A percentile compares a stretch with the other conserved stretches of the same genome.
These are phyloP conservation scores for Vitis labrusca DNA, from an alignment of 164 flowering plant genomes.

Conservation along the genomic window DNA sequence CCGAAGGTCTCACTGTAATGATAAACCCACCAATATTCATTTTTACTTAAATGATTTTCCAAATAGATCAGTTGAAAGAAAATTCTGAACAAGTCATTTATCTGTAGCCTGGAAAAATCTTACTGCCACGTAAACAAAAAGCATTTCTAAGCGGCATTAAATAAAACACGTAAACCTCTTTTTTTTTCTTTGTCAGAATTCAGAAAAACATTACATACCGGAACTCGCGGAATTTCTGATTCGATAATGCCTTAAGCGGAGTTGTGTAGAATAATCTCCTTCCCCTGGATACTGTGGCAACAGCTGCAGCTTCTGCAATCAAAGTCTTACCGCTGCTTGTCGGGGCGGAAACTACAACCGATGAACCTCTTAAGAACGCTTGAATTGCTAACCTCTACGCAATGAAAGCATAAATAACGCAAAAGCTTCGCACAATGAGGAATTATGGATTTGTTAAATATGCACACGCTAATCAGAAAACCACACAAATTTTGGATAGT, in stretches of 20 bases:
- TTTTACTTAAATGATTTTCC: too few species aligned
- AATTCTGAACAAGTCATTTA: too few species aligned
- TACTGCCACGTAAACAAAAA: too few species aligned
- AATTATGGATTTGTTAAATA: background rate
- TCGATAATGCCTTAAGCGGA: conserved; percentile 93
- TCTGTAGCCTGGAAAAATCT: too few species aligned
- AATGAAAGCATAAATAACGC: background rate
- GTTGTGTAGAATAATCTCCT: conserved; percentile 88
- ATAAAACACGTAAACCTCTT: too few species aligned
- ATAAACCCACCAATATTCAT: background rate
- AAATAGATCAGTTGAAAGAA: too few species aligned
- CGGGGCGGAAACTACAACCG: conserved; percentile 96
- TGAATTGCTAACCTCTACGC: conserved; percentile 74
- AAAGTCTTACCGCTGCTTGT: conserved; percentile 97
- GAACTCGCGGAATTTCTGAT: conserved; percentile 92
- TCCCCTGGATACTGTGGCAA: conserved; percentile 75
- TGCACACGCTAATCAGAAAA: background rate
- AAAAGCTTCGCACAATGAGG: background rate
- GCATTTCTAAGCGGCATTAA: too few species aligned
- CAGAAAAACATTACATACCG: conserved; percentile 37
- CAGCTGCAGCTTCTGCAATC: conserved; percentile 96
- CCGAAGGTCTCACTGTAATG: conserved; percentile 80
- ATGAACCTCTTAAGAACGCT: conserved; percentile 86
- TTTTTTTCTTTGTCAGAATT: too few species aligned
- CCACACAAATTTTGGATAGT: background rate